Evolutionary conservation across 352 stramenopile species (phyloP).

Genomic region (Globisporangium megalacanthum): DNA sequence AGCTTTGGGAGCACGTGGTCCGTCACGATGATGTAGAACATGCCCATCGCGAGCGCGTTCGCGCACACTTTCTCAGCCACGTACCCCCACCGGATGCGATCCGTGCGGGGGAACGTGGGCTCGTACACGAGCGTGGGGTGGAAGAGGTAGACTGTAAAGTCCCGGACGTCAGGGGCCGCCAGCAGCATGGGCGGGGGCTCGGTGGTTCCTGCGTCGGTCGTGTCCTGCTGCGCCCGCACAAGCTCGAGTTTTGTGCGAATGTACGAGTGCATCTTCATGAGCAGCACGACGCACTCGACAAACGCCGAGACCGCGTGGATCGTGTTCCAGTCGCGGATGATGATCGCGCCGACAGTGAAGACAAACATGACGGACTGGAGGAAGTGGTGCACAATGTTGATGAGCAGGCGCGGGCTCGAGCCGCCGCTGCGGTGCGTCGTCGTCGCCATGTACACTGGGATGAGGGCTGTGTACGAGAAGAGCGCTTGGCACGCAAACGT

Average conservation of each 20-base stretch:
- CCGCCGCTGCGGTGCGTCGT: constrained; percentile 17
- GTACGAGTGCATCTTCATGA: constrained; percentile 87
- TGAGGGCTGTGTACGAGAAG: constrained; percentile 70
- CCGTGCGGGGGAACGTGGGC: constrained; percentile 85
- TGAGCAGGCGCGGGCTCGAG: constrained; percentile 27
- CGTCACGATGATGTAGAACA: constrained; percentile 89
- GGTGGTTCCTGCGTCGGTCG: no score
- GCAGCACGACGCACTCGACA: constrained; percentile 64
- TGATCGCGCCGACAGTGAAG: constrained; percentile 57
- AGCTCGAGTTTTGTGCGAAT: constrained; percentile 69
- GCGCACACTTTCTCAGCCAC: constrained; percentile 72
- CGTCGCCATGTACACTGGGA: constrained; percentile 63
- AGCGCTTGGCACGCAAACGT: constrained; percentile 59
- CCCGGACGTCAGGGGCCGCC: constrained; percentile 32
- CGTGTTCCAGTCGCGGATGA: constrained; percentile 68
- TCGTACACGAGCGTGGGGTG: constrained; percentile 94
- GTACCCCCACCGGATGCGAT: constrained; percentile 81
- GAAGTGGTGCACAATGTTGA: constrained; percentile 70
- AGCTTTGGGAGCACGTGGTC: constrained; percentile 87
- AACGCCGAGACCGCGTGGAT: constrained; percentile 72
- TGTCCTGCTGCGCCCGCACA: constrained; percentile 23
- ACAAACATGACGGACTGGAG: constrained; percentile 72
- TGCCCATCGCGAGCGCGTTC: constrained; percentile 69
- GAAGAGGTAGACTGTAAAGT: constrained; percentile 68
- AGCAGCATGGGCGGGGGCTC: not conserved